phyloP scores from a whole-genome alignment of 2,329 filamentous ascomycete species.

The Aspergillus aculeatus region DNA sequence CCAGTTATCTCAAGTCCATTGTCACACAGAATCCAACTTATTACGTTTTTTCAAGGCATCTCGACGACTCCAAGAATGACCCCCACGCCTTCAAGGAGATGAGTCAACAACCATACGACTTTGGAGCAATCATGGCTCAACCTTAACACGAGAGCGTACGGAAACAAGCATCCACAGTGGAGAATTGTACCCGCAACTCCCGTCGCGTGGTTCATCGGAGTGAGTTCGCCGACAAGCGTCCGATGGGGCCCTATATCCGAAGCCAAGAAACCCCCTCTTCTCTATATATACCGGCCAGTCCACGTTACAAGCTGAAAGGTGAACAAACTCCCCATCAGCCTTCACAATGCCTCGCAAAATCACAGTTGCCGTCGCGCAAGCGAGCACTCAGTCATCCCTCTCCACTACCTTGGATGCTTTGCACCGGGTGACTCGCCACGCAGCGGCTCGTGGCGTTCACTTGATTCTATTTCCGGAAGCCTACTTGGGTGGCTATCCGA shows the following conservation, averaged over 20 bases:
- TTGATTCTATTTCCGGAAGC: conserved; percentile 89
- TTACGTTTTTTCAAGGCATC: background rate
- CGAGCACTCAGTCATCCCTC: conserved; percentile 43
- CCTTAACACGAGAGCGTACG: background rate
- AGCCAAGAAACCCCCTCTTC: background rate
- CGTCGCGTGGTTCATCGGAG: background rate
- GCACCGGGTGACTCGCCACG: conserved; percentile 60
- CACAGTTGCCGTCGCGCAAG: conserved; percentile 48
- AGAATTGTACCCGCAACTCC: background rate
- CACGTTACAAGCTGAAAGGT: background rate
- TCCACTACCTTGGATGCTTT: conserved; percentile 66
- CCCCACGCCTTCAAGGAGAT: background rate
- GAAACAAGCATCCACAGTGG: background rate
- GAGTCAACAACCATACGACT: background rate
- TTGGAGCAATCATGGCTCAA: background rate
- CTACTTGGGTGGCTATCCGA: conserved; percentile 87
- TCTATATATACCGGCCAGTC: background rate
- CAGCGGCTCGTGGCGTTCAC: conserved; percentile 60
- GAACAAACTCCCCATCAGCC: background rate
- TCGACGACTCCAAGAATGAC: background rate
- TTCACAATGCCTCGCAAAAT: conserved; percentile 40
- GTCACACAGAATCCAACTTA: too few species aligned
- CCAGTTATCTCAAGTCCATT: too few species aligned
- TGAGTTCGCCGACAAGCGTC: background rate
- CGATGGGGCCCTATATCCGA: background rate